Evolutionary conservation across 164 flowering plant species (phyloP).

Genomic region (Sedum album): DNA sequence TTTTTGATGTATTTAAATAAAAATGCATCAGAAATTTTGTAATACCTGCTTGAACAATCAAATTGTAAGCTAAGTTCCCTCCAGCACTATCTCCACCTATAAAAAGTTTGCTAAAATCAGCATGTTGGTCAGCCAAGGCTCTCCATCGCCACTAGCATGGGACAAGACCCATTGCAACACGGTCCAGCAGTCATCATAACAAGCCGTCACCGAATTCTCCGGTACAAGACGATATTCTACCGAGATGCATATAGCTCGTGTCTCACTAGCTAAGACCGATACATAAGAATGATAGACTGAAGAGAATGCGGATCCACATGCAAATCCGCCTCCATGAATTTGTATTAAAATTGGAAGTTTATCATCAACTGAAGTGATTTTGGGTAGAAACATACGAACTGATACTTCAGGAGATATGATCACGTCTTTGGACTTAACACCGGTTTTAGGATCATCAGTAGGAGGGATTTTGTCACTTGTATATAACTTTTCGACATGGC

Average conservation of each 20-base stretch:
- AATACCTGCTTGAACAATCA: conserved; percentile 17
- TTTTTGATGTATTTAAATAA: too few species aligned
- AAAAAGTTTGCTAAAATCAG: conserved; percentile 19
- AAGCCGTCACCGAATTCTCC: conserved; percentile 24
- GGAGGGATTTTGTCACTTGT: conserved; percentile 13
- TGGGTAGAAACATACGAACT: conserved; percentile 28
- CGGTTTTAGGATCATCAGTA: conserved; percentile 12
- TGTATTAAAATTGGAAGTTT: conserved; percentile 33
- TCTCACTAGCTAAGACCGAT: conserved; percentile 15
- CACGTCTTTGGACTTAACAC: conserved; percentile 27
- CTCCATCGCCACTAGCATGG: conserved; percentile 18
- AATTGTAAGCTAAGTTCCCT: conserved; percentile 21
- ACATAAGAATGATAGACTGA: conserved; percentile 11
- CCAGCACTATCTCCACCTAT: conserved; percentile 33
- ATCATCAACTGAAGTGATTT: neutral
- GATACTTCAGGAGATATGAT: conserved; percentile 21
- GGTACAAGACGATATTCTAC: conserved; percentile 34
- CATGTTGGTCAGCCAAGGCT: conserved; percentile 19
- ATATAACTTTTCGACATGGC: conserved; percentile 12
- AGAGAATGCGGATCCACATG: conserved; percentile 24
- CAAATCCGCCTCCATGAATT: conserved; percentile 43
- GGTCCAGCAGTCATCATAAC: conserved; percentile 29
- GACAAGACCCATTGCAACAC: conserved; percentile 24
- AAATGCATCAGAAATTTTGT: too few species aligned
- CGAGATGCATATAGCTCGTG: conserved; percentile 23